Base-by-base conservation (phyloP, 164 flowering plant genomes). In the Tinospora cordifolia region DNA sequence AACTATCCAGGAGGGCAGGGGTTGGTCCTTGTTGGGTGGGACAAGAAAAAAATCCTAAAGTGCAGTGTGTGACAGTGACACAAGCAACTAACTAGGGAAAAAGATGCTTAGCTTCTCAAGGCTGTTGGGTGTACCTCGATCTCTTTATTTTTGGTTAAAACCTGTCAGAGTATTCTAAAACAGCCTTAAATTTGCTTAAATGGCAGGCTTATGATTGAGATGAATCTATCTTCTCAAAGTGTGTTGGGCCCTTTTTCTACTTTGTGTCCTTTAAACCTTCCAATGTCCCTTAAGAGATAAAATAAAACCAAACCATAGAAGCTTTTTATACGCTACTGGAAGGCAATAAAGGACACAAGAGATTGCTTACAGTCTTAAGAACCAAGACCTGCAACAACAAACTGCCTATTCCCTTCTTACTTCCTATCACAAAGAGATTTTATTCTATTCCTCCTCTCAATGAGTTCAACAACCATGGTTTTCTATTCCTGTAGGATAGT, bases 41-140 rank as follows among this genome's bases (percentile, higher is more conserved):
- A 83, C 86, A 83, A 76, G 72, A 69, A 80, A 70, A 80, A 66
- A 30, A 30, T 30, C 36, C 4, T 30, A 30, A 30, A 30, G 2
- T 2, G 67, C 69, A 75, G 79, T 75, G 82, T 79, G 82, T 79
- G 77, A 83, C 75, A 76, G 83, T 75, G 63, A 73, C 77, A 75
- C 73, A 62, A 80, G 80, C 68, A 82, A 79, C 76, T 59, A 77
- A 73, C 39, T 19, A 54, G 60, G 60, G 67, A 86, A 72, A 30
- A 86, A 87, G 91, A 87, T 88, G 71, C 94, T 86, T 88, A 77
- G 80, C 97, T 89, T 90, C 90, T 81, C 83, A 76, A 85, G 84
- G 86, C 75, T 79, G 72, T 65, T 78, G 89, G 72, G 65, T 79
- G 89, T 86, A 83, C 82, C 84, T 82, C 81, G 81, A 78, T 75